Evolutionary conservation across 2,329 filamentous ascomycete genomes (phyloP).

Genomic region (Paraconiothyrium sp.): DNA sequence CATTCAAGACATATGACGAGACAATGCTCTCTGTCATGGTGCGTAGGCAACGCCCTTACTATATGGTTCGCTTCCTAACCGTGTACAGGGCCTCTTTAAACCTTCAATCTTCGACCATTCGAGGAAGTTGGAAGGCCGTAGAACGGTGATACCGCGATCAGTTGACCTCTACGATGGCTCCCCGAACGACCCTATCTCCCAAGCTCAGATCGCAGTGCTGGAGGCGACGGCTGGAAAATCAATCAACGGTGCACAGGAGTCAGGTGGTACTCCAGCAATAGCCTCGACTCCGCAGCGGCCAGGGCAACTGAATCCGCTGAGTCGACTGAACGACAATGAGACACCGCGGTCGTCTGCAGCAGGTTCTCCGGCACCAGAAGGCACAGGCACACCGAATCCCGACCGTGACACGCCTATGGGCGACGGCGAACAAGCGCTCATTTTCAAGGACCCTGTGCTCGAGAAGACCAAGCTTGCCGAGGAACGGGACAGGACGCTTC

Average conservation of each 20-base stretch:
- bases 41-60: conserved; percentile 26
- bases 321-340: conserved; percentile 73
- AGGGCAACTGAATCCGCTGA: conserved; percentile 75
- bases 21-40: conserved; percentile 89
- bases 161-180: conserved; percentile 94
- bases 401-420: conserved; percentile 58
- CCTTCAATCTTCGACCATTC: conserved; percentile 86
- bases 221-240: conserved; percentile 58
- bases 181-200: conserved; percentile 88
- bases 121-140: conserved; percentile 79
- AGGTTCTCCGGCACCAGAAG: conserved; percentile 86
- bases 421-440: conserved; percentile 43
- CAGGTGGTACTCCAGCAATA: conserved; percentile 46
- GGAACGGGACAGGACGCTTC: conserved; percentile 82
- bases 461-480: conserved; percentile 63
- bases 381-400: conserved; percentile 75
- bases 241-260: conserved; percentile 47
- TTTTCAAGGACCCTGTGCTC: conserved; percentile 56
- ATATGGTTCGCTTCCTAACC: conserved; percentile 20
- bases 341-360: conserved; percentile 88
- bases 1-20: conserved; percentile 97
- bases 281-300: conserved; percentile 64
- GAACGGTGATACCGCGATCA: conserved; percentile 84
- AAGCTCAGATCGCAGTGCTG: conserved; percentile 78
- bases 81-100: conserved; percentile 77